A percentile compares a stretch with the other conserved stretches of the same genome.
Conservation (phyloP, 2,329 filamentous ascomycete species). For the Fusarium sambucinum region DNA sequence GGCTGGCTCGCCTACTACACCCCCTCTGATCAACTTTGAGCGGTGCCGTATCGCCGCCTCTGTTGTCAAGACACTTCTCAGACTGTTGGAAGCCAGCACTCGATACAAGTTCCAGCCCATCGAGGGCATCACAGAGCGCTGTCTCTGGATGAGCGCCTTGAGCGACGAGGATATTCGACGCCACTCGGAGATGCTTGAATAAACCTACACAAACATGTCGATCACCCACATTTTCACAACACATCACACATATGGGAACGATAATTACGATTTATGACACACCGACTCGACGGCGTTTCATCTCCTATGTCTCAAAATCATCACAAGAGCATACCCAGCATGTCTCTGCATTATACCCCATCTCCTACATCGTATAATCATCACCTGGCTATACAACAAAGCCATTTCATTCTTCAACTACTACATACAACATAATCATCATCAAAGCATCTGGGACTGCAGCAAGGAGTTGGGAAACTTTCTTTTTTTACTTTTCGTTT, state of each 20-base stretch:
- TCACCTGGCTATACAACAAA: background rate
- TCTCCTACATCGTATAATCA: constrained; percentile 20
- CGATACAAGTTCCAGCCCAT: constrained; percentile 80
- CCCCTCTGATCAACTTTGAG: constrained; percentile 85
- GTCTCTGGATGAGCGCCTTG: constrained; percentile 86
- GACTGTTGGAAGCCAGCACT: constrained; percentile 82
- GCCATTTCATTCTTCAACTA: constrained; percentile 8
- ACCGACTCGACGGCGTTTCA: constrained; percentile 38
- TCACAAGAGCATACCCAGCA: constrained; percentile 38
- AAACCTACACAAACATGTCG: background rate
- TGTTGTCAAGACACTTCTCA: constrained; percentile 82
- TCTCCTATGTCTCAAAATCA: constrained; percentile 38
- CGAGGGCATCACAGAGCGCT: constrained; percentile 81
- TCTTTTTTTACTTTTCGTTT: constrained; percentile 22
- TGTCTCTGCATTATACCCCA: constrained; percentile 38
- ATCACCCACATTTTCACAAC: background rate
- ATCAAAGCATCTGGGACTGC: constrained; percentile 43
- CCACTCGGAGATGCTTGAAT: constrained; percentile 64
- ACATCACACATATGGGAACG: constrained; percentile 19
- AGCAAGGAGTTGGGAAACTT: constrained; percentile 47
- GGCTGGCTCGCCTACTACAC: constrained; percentile 72
- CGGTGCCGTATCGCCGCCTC: constrained; percentile 80
- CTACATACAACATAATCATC: constrained; percentile 29
- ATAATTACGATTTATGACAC: constrained; percentile 41
- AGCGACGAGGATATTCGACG: constrained; percentile 78